Evolutionary conservation across 768 basidiomycete species (phyloP), one percentile per base, ranked within the genome.

Genomic region (Auricularia sp.): DNA sequence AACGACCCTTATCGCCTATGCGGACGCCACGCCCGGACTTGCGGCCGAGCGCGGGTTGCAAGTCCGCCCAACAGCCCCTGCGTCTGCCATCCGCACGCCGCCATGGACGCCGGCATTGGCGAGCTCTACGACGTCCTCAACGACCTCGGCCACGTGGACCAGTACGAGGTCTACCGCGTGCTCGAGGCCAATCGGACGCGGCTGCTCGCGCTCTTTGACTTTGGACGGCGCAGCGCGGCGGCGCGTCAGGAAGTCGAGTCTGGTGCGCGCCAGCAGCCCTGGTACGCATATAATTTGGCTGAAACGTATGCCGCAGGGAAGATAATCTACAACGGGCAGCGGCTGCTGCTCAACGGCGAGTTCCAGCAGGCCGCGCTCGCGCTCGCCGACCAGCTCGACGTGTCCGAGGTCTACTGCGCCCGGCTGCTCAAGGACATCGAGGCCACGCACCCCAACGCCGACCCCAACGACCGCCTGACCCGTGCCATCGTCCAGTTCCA

Each of bases 401-500:
- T 85, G 68, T 95, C 94, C 13, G 94, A 96, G 76, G 84, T 87
- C 69, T 86, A 90, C 74, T 76, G 87, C 62, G 90, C 92, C 3
- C 79, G 79, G 24, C 81, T 92, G 18, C 78, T 92, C 58, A 84
- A 89, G 65, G 75, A 81, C 24, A 79, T 88, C 51, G 86, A 87
- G 76, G 69, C 81, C 1, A 76, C 81, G 66, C 85, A 86, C 70
- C 87, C 90, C 0, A 90, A 91, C 67, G 76, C 87, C 16, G 77
- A 75, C 3, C 76, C 83, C 3, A 79, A 84, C 1, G 79, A 77
- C 64, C 83, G 79, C 62, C 77, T 92, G 37, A 92, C 94, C 71
- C 75, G 80, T 1, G 81, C 89, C 21, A 73, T 94, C 14, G 78
- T 85, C 42, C 80, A 85, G 68, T 89, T 84, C 68, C 90, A 95